phyloP scores from a whole-genome alignment of 169 alveolate species.

The Plasmodium fragile region DNA sequence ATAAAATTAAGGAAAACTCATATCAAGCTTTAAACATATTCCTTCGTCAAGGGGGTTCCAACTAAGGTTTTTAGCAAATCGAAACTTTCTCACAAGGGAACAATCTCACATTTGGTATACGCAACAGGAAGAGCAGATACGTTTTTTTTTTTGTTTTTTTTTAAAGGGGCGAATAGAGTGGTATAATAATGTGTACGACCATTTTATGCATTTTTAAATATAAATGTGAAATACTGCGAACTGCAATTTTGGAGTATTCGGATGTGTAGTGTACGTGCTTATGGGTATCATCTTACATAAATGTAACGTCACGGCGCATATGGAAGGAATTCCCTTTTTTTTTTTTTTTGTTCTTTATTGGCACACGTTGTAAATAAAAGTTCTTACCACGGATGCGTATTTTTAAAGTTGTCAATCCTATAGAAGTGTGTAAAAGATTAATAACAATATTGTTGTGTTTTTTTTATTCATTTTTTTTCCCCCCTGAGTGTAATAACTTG shows the following conservation, averaged over 20 bases:
- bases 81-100: background rate
- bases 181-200: background rate
- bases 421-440: background rate
- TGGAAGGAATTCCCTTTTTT: background rate
- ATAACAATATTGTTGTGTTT: background rate
- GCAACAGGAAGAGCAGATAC: background rate
- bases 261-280: background rate
- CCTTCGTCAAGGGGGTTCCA: background rate
- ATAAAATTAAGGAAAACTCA: constrained; percentile 12
- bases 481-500: background rate
- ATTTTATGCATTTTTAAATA: background rate
- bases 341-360: background rate
- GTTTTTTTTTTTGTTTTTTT: background rate
- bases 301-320: background rate
- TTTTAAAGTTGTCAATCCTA: background rate
- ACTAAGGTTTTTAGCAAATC: background rate
- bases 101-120: background rate
- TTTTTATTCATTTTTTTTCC: background rate
- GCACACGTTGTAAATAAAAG: background rate
- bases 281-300: background rate
- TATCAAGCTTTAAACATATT: constrained; percentile 12
- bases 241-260: background rate
- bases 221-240: background rate
- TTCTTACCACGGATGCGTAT: background rate
- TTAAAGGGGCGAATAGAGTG: background rate